A percentile compares a stretch with the other conserved stretches of the same genome.
phyloP scores from a whole-genome alignment of 192 early-diverging fungal species.

The Coemansia sp. region DNA sequence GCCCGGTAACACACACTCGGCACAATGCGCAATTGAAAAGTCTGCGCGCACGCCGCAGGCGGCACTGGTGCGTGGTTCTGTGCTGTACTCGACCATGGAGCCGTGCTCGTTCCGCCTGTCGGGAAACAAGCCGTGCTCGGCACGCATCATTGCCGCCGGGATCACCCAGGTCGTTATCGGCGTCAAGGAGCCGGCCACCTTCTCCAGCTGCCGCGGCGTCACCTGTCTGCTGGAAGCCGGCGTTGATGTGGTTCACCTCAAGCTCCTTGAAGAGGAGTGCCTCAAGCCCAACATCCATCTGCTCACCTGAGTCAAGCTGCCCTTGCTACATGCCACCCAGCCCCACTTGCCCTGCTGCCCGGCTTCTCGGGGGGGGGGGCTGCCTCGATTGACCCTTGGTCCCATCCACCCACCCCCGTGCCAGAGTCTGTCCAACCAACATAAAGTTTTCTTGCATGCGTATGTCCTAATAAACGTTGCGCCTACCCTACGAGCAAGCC shows the following conservation, averaged over 20 bases:
- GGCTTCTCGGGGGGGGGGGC: too few species aligned
- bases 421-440: background rate
- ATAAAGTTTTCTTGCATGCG: too few species aligned
- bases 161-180: conserved; percentile 83
- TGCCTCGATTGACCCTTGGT: too few species aligned
- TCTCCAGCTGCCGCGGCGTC: conserved; percentile 78
- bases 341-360: too few species aligned
- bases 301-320: conserved; percentile 21
- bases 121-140: conserved; percentile 72
- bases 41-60: conserved; percentile 35
- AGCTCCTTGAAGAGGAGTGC: conserved; percentile 71
- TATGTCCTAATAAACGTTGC: too few species aligned
- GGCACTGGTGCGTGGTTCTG: conserved; percentile 43
- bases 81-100: conserved; percentile 98
- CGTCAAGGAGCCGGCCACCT: conserved; percentile 80
- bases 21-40: conserved; percentile 83
- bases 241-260: conserved; percentile 69
- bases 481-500: background rate
- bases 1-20: conserved; percentile 95
- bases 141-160: conserved; percentile 58
- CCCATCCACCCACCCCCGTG: background rate
- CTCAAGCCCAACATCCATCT: conserved; percentile 67
- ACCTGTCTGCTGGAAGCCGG: conserved; percentile 62
- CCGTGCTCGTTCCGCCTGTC: conserved; percentile 86
- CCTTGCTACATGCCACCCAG: too few species aligned